Evolutionary conservation across 23 red algal genomes (phyloP).

Genomic region (Gracilaria gracilis): DNA sequence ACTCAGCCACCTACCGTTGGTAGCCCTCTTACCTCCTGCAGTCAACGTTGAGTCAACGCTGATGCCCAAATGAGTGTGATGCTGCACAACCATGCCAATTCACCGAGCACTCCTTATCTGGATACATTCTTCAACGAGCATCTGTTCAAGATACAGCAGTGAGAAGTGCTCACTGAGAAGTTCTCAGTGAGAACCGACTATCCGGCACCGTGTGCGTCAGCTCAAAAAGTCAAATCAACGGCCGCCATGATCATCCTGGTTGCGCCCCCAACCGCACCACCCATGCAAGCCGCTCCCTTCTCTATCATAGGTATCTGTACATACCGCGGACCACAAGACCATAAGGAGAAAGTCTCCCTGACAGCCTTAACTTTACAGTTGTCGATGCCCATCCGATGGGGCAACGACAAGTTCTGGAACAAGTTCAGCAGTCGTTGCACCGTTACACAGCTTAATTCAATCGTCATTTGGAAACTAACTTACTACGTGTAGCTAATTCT

Average conservation of each 20-base stretch:
- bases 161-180: background rate
- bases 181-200: no score
- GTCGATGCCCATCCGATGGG: background rate
- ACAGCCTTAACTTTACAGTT: constrained; percentile 20
- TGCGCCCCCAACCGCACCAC: no score
- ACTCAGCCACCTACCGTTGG: no score
- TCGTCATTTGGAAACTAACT: background rate
- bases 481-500: constrained; percentile 4
- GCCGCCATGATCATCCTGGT: no score
- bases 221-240: no score
- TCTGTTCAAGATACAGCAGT: background rate
- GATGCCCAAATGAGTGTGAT: background rate
- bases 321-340: background rate
- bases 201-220: no score
- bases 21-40: background rate
- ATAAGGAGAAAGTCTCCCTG: background rate
- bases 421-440: constrained; percentile 3
- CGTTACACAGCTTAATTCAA: constrained; percentile 11
- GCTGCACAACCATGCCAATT: background rate
- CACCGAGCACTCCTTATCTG: background rate
- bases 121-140: background rate
- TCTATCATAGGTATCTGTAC: no score
- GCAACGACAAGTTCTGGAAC: background rate
- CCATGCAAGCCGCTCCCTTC: no score
- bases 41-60: background rate